Evolutionary conservation across 495 filamentous ascomycete species (phyloP), one percentile per base, ranked within the genome.

Genomic region (Thozetella sp.): DNA sequence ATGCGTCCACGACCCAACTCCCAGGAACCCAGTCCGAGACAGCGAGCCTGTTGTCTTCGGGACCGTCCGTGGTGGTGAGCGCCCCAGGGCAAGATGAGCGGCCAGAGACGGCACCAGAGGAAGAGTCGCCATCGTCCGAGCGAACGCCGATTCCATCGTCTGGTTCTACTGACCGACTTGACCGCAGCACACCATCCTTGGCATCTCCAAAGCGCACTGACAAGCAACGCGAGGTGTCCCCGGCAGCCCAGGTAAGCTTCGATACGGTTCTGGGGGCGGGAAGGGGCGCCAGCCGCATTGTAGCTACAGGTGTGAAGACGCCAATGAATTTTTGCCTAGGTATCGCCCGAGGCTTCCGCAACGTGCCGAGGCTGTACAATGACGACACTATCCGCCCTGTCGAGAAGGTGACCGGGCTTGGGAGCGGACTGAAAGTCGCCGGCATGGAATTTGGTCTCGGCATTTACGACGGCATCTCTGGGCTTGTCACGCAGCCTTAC

Each of bases 341-440:
- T 15, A 67, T 96, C 2, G 86, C 93, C 0, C 90, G 88, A 70
- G 93, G 93, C 10, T 96, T 96, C 62, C 90, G 96, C 69, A 96
- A 96, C 66, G 86, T 86, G 1, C 91, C 92, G 0, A 89, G 84
- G 56, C 71, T 96, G 1, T 95, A 94, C 59, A 86, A 91, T 45
- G 91, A 93, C 62, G 82, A 87, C 4, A 92, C 83, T 50, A 87
- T 96, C 2, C 81, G 86, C 15, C 82, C 84, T 15, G 75, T 78
- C 0, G 86, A 90, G 50, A 91, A 88, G 57, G 88, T 97, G 0
- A 90, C 87, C 0, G 86, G 85, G 56, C 71, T 93, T 22, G 74
- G 83, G 57, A 90, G 84, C 61, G 89, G 91, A 1, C 68, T 92
- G 22, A 85, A 81, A 56, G 78, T 86, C 23, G 88, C 88, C 10